These are phyloP conservation scores for Pascua guehoae DNA, from an alignment of 1,284 basidiomycete genomes.

Conservation along the genomic window DNA sequence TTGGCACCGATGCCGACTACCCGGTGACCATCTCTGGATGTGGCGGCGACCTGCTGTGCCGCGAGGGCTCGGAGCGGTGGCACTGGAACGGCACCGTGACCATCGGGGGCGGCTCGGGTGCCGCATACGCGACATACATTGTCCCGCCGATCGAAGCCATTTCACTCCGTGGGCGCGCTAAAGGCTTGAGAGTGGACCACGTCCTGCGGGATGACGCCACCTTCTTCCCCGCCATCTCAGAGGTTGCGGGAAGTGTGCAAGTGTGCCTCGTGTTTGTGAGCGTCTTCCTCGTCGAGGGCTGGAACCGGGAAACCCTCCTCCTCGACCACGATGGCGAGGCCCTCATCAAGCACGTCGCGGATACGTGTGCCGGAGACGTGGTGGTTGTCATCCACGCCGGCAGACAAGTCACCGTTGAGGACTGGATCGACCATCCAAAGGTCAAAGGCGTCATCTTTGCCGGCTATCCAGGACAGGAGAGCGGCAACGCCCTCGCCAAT, in stretches of 20 bases:
- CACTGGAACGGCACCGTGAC: constrained; percentile 49
- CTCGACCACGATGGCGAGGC: constrained; percentile 56
- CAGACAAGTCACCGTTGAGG: constrained; percentile 41
- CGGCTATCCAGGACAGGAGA: constrained; percentile 64
- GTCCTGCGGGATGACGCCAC: constrained; percentile 37
- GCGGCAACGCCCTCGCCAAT: constrained; percentile 69
- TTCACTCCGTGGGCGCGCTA: constrained; percentile 29
- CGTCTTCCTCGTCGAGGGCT: constrained; percentile 47
- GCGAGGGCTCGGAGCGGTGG: constrained; percentile 24
- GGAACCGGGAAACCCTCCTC: constrained; percentile 45
- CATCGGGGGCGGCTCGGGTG: constrained; percentile 43
- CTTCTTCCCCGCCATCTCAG: constrained; percentile 29
- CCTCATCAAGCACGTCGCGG: constrained; percentile 61
- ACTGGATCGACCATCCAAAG: constrained; percentile 48
- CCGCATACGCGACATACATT: constrained; percentile 43
- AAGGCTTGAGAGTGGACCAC: constrained; percentile 37
- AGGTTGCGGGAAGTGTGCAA: constrained; percentile 42
- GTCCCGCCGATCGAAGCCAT: constrained; percentile 47
- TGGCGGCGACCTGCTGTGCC: constrained; percentile 42
- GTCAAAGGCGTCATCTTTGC: constrained; percentile 70
- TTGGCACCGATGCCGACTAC: constrained; percentile 44
- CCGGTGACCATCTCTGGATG: constrained; percentile 37
- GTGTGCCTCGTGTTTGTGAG: constrained; percentile 52
- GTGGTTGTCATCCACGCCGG: constrained; percentile 73
- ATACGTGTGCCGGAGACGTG: constrained; percentile 64